phyloP scores from a whole-genome alignment of 2,329 filamentous ascomycete species.

The Calonectria pseudoreteaudii region DNA sequence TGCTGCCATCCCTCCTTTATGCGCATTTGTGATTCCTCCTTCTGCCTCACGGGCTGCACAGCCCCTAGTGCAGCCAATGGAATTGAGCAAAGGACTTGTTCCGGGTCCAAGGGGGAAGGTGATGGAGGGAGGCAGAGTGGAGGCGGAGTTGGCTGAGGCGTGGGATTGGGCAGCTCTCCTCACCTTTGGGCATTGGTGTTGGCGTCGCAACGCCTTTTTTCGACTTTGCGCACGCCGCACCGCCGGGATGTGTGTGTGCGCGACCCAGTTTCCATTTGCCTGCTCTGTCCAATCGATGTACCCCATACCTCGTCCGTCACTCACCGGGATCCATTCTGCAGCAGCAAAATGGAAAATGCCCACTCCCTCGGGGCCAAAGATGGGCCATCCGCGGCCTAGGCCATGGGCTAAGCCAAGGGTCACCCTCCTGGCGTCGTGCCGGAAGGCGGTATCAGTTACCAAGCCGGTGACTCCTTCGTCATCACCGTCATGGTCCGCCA shows the following conservation, averaged over 20 bases:
- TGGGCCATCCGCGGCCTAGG: conserved; percentile 11
- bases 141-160: conserved; percentile 29
- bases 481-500: conserved; percentile 22
- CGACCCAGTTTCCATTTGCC: conserved; percentile 41
- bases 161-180: conserved; percentile 43
- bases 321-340: conserved; percentile 30
- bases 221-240: conserved; percentile 40
- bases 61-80: conserved; percentile 22
- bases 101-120: conserved; percentile 17
- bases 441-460: conserved; percentile 24
- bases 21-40: conserved; percentile 1
- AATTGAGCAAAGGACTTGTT: neutral
- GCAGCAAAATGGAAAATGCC: conserved; percentile 30
- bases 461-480: conserved; percentile 22
- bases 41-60: conserved; percentile 23
- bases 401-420: conserved; percentile 15
- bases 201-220: conserved; percentile 42
- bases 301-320: conserved; percentile 22
- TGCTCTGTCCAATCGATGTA: conserved; percentile 34
- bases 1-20: conserved; percentile 14
- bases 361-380: conserved; percentile 28
- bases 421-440: conserved; percentile 16
- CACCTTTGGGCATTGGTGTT: conserved; percentile 37
- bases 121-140: conserved; percentile 12
- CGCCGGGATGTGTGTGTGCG: conserved; percentile 41